Evolutionary conservation across 2,329 filamentous ascomycete species (phyloP), one percentile per base, ranked within the genome.

Genomic region (Ceratocystiopsis brevicomis): DNA sequence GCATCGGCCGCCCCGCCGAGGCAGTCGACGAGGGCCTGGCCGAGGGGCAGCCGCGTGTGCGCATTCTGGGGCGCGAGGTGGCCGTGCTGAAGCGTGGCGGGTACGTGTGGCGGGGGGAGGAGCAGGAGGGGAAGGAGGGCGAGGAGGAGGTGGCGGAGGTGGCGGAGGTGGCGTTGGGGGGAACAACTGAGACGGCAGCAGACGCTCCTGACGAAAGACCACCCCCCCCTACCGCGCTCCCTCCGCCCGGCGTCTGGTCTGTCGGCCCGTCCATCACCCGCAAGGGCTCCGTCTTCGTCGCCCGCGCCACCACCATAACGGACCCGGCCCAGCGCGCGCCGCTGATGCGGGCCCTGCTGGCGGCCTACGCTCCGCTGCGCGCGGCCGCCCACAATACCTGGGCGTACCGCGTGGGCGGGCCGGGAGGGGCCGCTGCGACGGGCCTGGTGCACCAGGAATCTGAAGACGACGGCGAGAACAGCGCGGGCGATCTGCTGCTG

Each of bases 51-150:
- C 83, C 84, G 0, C 69, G 70, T 25, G 66, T 88, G 4, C 76
- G 60, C 44, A 68, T 92, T 12, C 70, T 90, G 68, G 80, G 79
- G 0, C 70, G 83, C 43, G 76, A 85, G 42, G 64, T 92, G 14
- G 68, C 71, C 4, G 81, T 90, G 1, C 64, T 93, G 52, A 86
- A 84, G 58, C 66, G 85, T 51, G 77, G 80, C 56, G 83, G 80
- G 2, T 90, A 90, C 56, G 65, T 73, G 46, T 75, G 71, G 66
- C 60, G 60, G 37, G 62, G 62, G 14, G 64, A 65, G 5, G 59
- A 62, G 45, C 49, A 51, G 10, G 47, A 52, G 42, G 55, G 36
- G 36, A 51, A 43, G 41, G 48, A 49, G 37, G 44, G 30, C 3
- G 47, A 33, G 4, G 44, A 39, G 21, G 40, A 43, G 43, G 37